These are phyloP conservation scores for Chaetoceros tenuissimus DNA, from an alignment of 108 stramenopile species.

Conservation along the genomic window DNA sequence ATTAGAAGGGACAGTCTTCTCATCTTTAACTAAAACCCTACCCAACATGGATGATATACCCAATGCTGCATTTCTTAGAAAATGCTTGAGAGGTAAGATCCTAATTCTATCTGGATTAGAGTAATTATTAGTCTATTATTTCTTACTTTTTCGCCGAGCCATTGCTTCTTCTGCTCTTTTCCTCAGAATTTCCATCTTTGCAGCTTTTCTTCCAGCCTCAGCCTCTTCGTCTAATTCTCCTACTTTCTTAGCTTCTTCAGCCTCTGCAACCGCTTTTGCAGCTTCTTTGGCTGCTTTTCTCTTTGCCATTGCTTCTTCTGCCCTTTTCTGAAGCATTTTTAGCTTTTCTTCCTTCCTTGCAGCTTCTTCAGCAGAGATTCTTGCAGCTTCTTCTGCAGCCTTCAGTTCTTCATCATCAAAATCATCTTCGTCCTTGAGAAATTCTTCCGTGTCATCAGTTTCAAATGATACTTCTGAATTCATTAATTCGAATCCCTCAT, in stretches of 20 bases:
- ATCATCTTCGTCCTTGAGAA: not conserved
- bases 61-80: too few species aligned
- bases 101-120: too few species aligned
- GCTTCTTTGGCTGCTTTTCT: conserved; percentile 7
- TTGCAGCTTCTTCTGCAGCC: not conserved
- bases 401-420: conserved; percentile 4
- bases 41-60: not conserved
- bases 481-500: conserved; percentile 10
- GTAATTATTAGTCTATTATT: conserved; percentile 7
- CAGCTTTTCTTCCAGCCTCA: conserved; percentile 65
- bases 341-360: not conserved
- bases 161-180: conserved; percentile 49
- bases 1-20: too few species aligned
- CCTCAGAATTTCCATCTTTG: conserved; percentile 64
- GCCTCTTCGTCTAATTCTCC: conserved; percentile 27
- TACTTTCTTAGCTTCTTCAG: conserved; percentile 18
- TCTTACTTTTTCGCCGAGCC: conserved; percentile 33
- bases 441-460: not conserved
- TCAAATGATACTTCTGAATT: conserved; percentile 7
- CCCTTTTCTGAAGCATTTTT: conserved; percentile 1
- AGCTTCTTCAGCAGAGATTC: not conserved
- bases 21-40: too few species aligned
- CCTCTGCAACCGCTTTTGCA: conserved; percentile 17
- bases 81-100: too few species aligned
- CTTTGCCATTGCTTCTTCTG: conserved; percentile 9